A percentile compares a stretch with the other conserved stretches of the same genome.
Evolutionary conservation across 2,329 filamentous ascomycete genomes (phyloP).

Genomic region (Diplodia corticola): DNA sequence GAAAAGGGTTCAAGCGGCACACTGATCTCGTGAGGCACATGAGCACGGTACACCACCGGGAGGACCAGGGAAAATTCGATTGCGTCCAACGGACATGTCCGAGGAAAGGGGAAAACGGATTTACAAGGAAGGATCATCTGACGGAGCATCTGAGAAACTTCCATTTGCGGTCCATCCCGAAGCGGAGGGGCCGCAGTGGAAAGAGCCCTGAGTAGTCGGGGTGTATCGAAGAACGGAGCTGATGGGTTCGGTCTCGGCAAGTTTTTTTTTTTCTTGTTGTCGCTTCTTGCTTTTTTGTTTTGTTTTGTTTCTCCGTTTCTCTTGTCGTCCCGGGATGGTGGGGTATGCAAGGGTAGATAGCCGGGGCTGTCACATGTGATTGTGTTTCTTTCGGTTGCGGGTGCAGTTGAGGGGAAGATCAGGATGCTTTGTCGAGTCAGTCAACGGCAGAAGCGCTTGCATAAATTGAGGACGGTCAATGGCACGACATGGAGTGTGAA

Average conservation of each 20-base stretch:
- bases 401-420: not conserved
- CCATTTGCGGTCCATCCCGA: constrained; percentile 52
- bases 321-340: not conserved
- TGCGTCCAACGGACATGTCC: not conserved
- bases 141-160: constrained; percentile 59
- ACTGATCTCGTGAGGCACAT: constrained; percentile 14
- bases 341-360: constrained; percentile 3
- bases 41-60: constrained; percentile 9
- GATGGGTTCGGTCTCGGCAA: not conserved
- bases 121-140: constrained; percentile 59
- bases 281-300: not conserved
- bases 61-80: not conserved
- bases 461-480: not conserved
- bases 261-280: not conserved
- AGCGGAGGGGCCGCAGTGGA: constrained; percentile 28
- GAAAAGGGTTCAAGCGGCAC: constrained; percentile 6
- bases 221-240: not conserved
- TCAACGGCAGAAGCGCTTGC: not conserved
- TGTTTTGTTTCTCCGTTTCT: not conserved
- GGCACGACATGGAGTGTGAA: not conserved
- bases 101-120: constrained; percentile 40
- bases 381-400: not conserved
- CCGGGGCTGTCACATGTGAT: not conserved
- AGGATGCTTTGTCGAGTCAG: not conserved
- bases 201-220: not conserved